A percentile compares a stretch with the other conserved stretches of the same genome.
phyloP scores from a whole-genome alignment of 2,329 filamentous ascomycete species.

The Graphilbum ipis-grandicollis region DNA sequence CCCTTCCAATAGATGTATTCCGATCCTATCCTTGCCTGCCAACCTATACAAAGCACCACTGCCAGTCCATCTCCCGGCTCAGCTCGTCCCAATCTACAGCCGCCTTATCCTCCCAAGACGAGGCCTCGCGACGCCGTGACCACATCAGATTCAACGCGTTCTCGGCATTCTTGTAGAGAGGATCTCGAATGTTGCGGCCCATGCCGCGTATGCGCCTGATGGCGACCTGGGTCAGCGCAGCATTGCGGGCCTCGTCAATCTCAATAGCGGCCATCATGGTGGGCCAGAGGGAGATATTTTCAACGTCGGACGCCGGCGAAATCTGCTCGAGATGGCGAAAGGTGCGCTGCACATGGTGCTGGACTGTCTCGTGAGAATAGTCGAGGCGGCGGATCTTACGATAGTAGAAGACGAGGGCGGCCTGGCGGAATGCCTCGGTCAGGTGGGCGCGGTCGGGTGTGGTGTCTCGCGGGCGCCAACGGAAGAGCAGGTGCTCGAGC shows the following conservation, averaged over 20 bases:
- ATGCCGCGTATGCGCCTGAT: neutral
- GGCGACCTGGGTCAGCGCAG: neutral
- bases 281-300: neutral
- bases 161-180: neutral
- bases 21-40: too few species aligned
- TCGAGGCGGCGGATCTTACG: neutral
- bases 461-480: neutral
- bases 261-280: neutral
- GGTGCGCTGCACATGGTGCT: neutral
- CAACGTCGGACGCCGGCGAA: neutral
- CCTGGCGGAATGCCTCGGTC: neutral
- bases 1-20: too few species aligned
- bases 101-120: neutral
- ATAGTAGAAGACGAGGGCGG: neutral
- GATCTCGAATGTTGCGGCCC: neutral
- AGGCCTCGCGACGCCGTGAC: neutral
- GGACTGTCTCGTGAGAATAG: neutral
- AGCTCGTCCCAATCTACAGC: neutral
- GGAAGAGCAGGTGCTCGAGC: neutral
- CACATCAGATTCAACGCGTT: neutral
- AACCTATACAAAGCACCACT: conserved; percentile 1
- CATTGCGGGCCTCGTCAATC: neutral
- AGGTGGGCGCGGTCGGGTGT: neutral
- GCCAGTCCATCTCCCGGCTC: neutral
- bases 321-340: neutral